phyloP scores from a whole-genome alignment of 495 filamentous ascomycete genomes.

The Aspergillus ostianus region DNA sequence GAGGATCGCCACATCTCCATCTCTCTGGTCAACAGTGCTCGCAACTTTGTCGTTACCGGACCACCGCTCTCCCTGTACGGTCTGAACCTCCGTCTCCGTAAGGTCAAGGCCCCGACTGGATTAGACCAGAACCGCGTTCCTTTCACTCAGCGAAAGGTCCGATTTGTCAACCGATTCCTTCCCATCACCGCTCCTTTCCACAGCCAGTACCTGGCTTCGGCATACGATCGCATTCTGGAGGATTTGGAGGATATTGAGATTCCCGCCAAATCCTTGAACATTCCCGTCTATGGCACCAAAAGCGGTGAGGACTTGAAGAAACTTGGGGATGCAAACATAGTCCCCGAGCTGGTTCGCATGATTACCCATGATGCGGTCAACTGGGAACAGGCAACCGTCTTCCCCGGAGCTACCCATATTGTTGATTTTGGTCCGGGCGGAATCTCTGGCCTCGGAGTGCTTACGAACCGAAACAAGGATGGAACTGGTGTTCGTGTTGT shows the following conservation, averaged over 20 bases:
- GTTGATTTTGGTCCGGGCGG: constrained; percentile 96
- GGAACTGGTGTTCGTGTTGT: constrained; percentile 95
- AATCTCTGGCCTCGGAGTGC: constrained; percentile 91
- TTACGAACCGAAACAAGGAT: constrained; percentile 98
- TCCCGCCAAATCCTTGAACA: constrained; percentile 61
- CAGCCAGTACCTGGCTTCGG: constrained; percentile 83
- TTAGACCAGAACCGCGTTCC: constrained; percentile 94
- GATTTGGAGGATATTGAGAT: constrained; percentile 83
- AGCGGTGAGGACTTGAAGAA: constrained; percentile 76
- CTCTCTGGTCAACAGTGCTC: constrained; percentile 92
- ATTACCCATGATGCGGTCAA: constrained; percentile 89
- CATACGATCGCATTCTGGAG: constrained; percentile 74
- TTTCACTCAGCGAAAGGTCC: constrained; percentile 90
- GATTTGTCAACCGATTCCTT: constrained; percentile 95
- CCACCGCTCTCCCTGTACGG: constrained; percentile 94
- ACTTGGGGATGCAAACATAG: constrained; percentile 62
- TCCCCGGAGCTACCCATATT: constrained; percentile 86
- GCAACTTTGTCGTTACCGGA: constrained; percentile 95
- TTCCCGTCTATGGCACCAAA: constrained; percentile 86
- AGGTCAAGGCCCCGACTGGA: constrained; percentile 95
- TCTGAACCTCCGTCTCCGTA: constrained; percentile 87
- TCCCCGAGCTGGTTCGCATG: constrained; percentile 83
- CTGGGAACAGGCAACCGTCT: constrained; percentile 91
- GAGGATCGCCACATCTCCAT: constrained; percentile 90
- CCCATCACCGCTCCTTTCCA: constrained; percentile 98